These are phyloP conservation scores for Goffeauzyma gilvescens DNA, from an alignment of 768 basidiomycete genomes.

Conservation along the genomic window DNA sequence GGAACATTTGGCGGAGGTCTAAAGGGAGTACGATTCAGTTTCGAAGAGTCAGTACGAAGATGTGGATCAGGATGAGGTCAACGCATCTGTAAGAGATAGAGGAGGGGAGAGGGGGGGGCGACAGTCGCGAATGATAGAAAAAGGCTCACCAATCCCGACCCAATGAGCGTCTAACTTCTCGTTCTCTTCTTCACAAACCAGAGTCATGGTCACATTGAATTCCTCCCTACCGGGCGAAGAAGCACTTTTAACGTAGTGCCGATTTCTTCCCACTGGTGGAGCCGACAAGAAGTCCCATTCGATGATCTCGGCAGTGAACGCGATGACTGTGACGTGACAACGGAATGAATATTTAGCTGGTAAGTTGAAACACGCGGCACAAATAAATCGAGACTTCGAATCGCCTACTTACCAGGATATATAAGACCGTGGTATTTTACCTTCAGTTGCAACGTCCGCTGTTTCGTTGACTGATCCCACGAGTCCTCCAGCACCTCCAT, in stretches of 20 bases:
- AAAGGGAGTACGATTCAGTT: too few relatives aligned
- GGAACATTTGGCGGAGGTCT: conserved; percentile 37
- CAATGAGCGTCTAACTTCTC: conserved; percentile 46
- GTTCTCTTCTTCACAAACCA: conserved; percentile 14
- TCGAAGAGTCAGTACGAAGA: too few relatives aligned
- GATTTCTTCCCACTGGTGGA: conserved; percentile 52
- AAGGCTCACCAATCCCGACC: conserved; percentile 61
- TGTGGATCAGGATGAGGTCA: neutral
- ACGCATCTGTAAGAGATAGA: neutral
- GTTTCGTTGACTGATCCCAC: conserved; percentile 51
- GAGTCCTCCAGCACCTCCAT: conserved; percentile 64
- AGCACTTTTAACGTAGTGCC: conserved; percentile 82
- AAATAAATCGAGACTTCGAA: too few relatives aligned
- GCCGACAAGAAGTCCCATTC: conserved; percentile 63
- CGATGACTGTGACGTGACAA: conserved; percentile 42
- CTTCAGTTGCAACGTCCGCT: too few relatives aligned
- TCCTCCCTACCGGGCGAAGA: conserved; percentile 61
- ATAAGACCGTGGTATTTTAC: conserved; percentile 19
- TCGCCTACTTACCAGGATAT: too few relatives aligned
- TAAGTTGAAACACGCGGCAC: too few relatives aligned
- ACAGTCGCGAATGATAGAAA: conserved; percentile 30
- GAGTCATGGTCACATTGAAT: conserved; percentile 53
- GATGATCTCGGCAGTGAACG: conserved; percentile 77
- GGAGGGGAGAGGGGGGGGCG: neutral
- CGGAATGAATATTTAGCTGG: too few relatives aligned